Base-by-base conservation (phyloP, 768 basidiomycete genomes). In the Calocera cornea region DNA sequence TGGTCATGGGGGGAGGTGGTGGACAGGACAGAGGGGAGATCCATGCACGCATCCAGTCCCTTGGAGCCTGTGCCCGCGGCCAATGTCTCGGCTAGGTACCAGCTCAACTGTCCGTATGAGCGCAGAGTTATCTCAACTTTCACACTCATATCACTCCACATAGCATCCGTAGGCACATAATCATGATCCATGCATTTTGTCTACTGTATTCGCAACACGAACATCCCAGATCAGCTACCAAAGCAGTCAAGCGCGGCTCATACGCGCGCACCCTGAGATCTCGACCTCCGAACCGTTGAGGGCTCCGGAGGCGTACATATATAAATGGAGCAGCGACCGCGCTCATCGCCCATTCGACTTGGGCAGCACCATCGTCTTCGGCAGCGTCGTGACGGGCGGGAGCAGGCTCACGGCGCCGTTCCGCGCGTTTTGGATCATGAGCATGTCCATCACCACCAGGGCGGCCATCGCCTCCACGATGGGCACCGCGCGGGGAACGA, bases 391-490 rank as follows among this genome's bases (percentile, higher is more conserved):
- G 72, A 95, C 77, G 34, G 89, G 81, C 22, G 95, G 92, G n/a
- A 98, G 83, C 40, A 93, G 79, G 64, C 84, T 79, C 7, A 87
- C 83, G 1, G 95, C 84, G 1, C 87, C 80, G 74, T 82, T 82
- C 64, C 95, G 86, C 10, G 94, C 82, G 71, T 92, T 90, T 78
- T 98, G 95, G 68, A 91, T 86, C 41, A 97, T 82, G 68, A 97
- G 81, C 73, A 89, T 85, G 75, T 99, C 97, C 88, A 99, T 92
- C 71, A 97, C 83, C 68, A 97, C 95, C 64, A 98, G 82, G 31
- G 89, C 87, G 0, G 95, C 93, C 97, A 99, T 99, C 0, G 92
- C 86, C 79, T 99, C 97, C 49, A 98, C 95, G 72, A 99, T 99
- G 47, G 97, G 94, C 10, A 97, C 92, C 22, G 94, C 94, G 60